Evolutionary conservation across 2,329 filamentous ascomycete species (phyloP).

Genomic region (Cercospora janseana): DNA sequence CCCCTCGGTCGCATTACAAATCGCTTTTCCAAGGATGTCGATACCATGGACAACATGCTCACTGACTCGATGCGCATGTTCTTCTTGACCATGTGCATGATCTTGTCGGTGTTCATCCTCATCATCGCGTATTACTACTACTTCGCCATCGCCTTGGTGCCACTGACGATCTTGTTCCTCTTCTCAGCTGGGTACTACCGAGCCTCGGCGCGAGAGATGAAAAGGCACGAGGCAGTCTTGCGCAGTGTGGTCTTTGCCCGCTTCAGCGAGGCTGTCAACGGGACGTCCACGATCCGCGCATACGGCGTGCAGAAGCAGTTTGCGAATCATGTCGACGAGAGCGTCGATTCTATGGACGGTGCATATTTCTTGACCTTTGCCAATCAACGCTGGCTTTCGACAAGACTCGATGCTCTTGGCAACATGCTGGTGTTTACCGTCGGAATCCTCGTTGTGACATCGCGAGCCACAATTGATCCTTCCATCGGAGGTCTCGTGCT

Average conservation of each 20-base stretch:
- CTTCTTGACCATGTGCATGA: conserved; percentile 78
- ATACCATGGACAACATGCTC: conserved; percentile 88
- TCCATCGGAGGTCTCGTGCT: conserved; percentile 85
- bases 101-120: conserved; percentile 77
- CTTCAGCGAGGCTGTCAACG: conserved; percentile 84
- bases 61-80: conserved; percentile 92
- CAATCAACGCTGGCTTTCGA: conserved; percentile 89
- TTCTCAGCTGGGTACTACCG: conserved; percentile 85
- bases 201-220: conserved; percentile 86
- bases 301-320: conserved; percentile 82
- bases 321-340: conserved; percentile 62
- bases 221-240: conserved; percentile 86
- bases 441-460: conserved; percentile 87
- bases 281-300: conserved; percentile 80
- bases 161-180: conserved; percentile 73
- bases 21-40: conserved; percentile 90
- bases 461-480: conserved; percentile 78
- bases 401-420: conserved; percentile 80
- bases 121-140: conserved; percentile 96
- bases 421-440: conserved; percentile 82
- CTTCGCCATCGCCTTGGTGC: conserved; percentile 68
- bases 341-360: conserved; percentile 88
- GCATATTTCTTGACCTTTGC: conserved; percentile 95
- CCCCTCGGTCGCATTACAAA: conserved; percentile 94
- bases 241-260: conserved; percentile 85